Conservation (phyloP, 2,329 filamentous ascomycete genomes). For the Neurospora crassa region DNA sequence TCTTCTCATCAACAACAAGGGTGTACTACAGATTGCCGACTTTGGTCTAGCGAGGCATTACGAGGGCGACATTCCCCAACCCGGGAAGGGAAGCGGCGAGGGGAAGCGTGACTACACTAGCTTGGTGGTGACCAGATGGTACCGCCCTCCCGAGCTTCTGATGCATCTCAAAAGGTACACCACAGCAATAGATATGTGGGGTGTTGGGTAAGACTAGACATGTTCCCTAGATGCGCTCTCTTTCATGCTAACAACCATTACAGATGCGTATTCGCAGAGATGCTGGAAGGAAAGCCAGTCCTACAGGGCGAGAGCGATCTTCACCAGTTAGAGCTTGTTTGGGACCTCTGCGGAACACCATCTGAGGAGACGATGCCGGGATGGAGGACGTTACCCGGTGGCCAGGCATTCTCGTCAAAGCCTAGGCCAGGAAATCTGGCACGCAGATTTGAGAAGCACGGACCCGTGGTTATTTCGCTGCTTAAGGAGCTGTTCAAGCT, state of each 20-base stretch:
- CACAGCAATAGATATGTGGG: conserved; percentile 97
- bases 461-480: conserved; percentile 65
- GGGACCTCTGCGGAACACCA: conserved; percentile 82
- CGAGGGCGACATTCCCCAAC: conserved; percentile 68
- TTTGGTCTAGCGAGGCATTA: conserved; percentile 93
- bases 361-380: conserved; percentile 89
- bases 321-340: conserved; percentile 89
- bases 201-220: conserved; percentile 63
- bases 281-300: conserved; percentile 91
- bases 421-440: conserved; percentile 54
- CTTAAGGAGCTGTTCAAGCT: conserved; percentile 75
- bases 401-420: conserved; percentile 61
- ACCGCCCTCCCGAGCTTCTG: conserved; percentile 85
- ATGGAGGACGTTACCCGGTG: conserved; percentile 75
- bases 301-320: conserved; percentile 80
- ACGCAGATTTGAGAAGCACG: conserved; percentile 67
- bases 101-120: conserved; percentile 87
- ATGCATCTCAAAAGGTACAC: conserved; percentile 85
- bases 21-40: conserved; percentile 91
- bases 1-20: conserved; percentile 87
- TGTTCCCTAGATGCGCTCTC: background rate
- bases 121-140: conserved; percentile 96
- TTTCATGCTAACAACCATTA: conserved; percentile 10
- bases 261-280: conserved; percentile 96
- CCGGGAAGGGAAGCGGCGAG: conserved; percentile 72